Percentiles rank a stretch among this genome's conserved stretches.
phyloP scores from a whole-genome alignment of 2,329 filamentous ascomycete genomes.

The Zasmidium angulare region DNA sequence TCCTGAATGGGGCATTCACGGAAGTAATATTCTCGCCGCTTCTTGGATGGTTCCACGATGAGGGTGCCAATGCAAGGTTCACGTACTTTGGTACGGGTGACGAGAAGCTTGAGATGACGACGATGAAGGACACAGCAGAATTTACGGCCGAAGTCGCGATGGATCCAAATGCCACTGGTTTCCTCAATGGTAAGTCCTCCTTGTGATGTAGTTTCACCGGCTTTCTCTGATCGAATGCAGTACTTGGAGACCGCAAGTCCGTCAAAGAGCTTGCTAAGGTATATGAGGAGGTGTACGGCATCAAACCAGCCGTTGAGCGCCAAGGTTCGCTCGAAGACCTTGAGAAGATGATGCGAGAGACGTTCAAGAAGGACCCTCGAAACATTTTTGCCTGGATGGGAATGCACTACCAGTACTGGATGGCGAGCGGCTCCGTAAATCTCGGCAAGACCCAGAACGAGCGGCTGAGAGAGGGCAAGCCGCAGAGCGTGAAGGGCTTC shows the following conservation, averaged over 20 bases:
- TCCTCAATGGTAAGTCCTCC: neutral
- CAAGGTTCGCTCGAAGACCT: neutral
- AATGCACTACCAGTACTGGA: neutral
- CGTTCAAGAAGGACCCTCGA: neutral
- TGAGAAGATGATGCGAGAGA: neutral
- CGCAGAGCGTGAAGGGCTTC: neutral
- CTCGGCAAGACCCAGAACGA: neutral
- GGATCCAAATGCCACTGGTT: neutral
- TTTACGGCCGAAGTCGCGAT: neutral
- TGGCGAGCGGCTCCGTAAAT: neutral
- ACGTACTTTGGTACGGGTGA: neutral
- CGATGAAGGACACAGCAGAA: neutral
- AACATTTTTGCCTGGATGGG: neutral
- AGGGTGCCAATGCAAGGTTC: neutral
- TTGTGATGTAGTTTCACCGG: neutral
- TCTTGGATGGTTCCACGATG: neutral
- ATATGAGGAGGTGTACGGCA: neutral
- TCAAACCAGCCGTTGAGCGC: neutral
- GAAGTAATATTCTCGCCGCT: neutral
- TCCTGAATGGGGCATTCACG: neutral
- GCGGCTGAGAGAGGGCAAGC: neutral
- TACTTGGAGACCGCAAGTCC: neutral
- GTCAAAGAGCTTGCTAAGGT: neutral
- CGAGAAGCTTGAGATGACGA: neutral
- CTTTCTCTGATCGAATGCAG: neutral